These are phyloP conservation scores for Trichothecium roseum DNA, from an alignment of 2,329 filamentous ascomycete species.

Conservation along the genomic window DNA sequence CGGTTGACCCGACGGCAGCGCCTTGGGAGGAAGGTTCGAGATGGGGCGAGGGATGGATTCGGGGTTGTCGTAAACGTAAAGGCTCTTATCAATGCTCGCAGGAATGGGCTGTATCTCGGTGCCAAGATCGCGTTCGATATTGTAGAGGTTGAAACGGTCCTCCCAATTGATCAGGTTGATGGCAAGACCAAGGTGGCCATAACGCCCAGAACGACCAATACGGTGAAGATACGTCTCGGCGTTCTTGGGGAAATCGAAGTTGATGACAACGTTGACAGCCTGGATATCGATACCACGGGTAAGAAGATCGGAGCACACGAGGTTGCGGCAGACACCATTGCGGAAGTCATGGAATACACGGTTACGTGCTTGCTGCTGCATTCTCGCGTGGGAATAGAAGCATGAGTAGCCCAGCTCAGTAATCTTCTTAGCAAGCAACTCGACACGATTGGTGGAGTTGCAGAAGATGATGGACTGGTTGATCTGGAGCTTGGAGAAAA, in stretches of 20 bases:
- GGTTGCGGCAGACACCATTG: slow-evolving; percentile 93
- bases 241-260: slow-evolving; percentile 99
- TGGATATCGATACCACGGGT: slow-evolving; percentile 99
- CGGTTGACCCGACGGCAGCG: slow-evolving; percentile 14
- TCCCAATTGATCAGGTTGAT: slow-evolving; percentile 99
- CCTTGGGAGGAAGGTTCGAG: slow-evolving; percentile 32
- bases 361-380: slow-evolving; percentile 94
- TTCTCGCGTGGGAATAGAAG: slow-evolving; percentile 98
- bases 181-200: slow-evolving; percentile 91
- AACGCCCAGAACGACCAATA: slow-evolving; percentile 94
- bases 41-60: slow-evolving; percentile 85
- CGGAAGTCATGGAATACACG: slow-evolving; percentile 99
- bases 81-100: slow-evolving; percentile 85
- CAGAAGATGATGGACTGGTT: slow-evolving; percentile 99
- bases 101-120: slow-evolving; percentile 98
- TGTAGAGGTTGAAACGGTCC: slow-evolving; percentile 96
- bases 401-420: slow-evolving; percentile 98
- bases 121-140: slow-evolving; percentile 93
- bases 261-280: slow-evolving; percentile 98
- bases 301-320: slow-evolving; percentile 94
- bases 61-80: slow-evolving; percentile 96
- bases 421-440: slow-evolving; percentile 97
- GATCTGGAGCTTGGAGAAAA: slow-evolving; percentile 98
- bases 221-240: slow-evolving; percentile 97
- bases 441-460: slow-evolving; percentile 97